Percentiles rank a stretch among this genome's conserved stretches.
These are phyloP conservation scores for Aspergillus texensis DNA, from an alignment of 2,329 filamentous ascomycete species.

Conservation along the genomic window DNA sequence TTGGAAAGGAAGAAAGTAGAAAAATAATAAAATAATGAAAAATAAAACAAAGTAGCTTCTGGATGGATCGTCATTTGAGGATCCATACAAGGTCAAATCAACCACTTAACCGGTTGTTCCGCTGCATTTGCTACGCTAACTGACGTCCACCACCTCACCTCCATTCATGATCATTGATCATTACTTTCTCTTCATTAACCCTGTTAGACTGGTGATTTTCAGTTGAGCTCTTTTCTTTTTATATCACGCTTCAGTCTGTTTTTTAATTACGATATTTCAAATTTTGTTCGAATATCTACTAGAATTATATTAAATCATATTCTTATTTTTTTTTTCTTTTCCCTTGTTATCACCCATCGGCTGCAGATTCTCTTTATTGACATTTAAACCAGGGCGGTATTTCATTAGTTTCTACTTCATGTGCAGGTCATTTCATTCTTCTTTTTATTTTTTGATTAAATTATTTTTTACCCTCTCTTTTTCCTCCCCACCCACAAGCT, in stretches of 20 bases:
- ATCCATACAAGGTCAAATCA: constrained; percentile 3
- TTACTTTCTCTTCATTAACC: not conserved
- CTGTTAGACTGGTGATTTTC: not conserved
- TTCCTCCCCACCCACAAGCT: constrained; percentile 2
- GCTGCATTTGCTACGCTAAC: constrained; percentile 13
- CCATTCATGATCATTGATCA: not conserved
- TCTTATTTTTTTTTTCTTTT: not conserved
- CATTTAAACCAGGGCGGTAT: not conserved
- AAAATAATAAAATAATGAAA: not conserved
- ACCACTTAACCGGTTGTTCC: constrained; percentile 13
- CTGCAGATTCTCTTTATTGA: not conserved
- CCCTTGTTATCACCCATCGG: too few species aligned
- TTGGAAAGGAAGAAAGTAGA: not conserved
- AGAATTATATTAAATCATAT: not conserved
- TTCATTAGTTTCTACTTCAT: constrained; percentile 4
- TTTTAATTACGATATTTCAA: not conserved
- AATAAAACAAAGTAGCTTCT: not conserved
- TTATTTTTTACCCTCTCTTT: not conserved
- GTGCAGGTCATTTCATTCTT: not conserved
- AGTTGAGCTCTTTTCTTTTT: not conserved
- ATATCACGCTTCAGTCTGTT: not conserved
- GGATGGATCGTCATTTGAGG: constrained; percentile 4
- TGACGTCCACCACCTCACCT: constrained; percentile 2
- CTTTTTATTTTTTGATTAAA: not conserved
- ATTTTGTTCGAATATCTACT: not conserved